Base-by-base conservation (phyloP, 495 filamentous ascomycete genomes). In the Copromyces sp. region DNA sequence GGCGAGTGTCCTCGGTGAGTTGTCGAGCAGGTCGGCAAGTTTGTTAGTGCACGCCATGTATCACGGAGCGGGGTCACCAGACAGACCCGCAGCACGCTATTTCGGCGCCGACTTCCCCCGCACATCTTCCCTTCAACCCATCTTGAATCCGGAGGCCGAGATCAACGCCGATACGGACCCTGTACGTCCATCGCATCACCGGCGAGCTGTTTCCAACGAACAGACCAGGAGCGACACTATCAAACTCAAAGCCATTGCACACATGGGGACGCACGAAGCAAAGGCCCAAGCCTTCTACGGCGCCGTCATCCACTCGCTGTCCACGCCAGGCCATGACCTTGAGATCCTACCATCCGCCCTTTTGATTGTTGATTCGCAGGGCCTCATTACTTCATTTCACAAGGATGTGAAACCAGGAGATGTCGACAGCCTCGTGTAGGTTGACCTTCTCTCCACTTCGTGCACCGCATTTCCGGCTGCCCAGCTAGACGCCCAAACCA, bases 291-390 rank as follows among this genome's bases (percentile, higher is more conserved):
- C 80, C 37, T 86, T 90, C 73, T 80, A 87, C 73, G 88, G 87
- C 71, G 84, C 86, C 0, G 68, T 87, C 5, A 85, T 89, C 73
- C 87, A 90, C 79, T 84, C 86, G 16, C 74, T 79, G 40, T 75
- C 77, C 6, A 74, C 78, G 20, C 71, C 77, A 0, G 53, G 29
- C 53, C 53, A 65, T 65, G 74, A 81, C 0, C 81, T 89, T n/a
- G 81, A 86, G 73, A 81, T 88, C 68, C 76, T 86, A n/a, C 78
- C 85, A 59, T 80, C 81, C 35, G 82, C 84, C 65, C 78, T 88
- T 45, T 71, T 89, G 24, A 69, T 86, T 0, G 71, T 88, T 71
- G 71, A 81, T 35, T 70, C 74, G 17, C 35, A 82, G 3, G 87
- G 87, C 68, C 80, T 74, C 29, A 88, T 89, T 69, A 75, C 80